phyloP scores from a whole-genome alignment of 2,329 filamentous ascomycete species.

The Rhynchosporium agropyri region DNA sequence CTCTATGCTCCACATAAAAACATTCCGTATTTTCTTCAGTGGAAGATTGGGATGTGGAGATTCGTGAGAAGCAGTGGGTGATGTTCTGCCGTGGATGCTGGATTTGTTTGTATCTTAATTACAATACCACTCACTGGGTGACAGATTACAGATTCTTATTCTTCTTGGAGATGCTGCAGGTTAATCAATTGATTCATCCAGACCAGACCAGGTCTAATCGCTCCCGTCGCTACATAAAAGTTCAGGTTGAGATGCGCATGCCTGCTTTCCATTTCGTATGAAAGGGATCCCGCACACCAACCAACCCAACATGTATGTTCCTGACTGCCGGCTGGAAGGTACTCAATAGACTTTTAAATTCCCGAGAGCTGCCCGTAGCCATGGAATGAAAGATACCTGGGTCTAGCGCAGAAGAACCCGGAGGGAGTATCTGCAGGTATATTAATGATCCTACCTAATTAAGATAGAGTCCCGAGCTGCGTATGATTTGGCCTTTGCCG shows the following conservation, averaged over 20 bases:
- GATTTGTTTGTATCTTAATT: background rate
- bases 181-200: too few relatives aligned
- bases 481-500: background rate
- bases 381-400: background rate
- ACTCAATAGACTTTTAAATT: background rate
- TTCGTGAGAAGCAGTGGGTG: background rate
- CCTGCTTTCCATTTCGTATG: too few relatives aligned
- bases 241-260: too few relatives aligned
- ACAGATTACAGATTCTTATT: too few relatives aligned
- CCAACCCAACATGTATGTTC: background rate
- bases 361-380: too few relatives aligned
- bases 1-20: slow-evolving; percentile 2
- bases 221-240: too few relatives aligned
- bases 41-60: background rate
- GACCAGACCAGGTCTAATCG: too few relatives aligned
- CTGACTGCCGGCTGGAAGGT: background rate
- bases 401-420: background rate
- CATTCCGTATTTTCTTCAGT: slow-evolving; percentile 1
- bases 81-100: background rate
- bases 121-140: background rate
- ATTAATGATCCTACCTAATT: background rate
- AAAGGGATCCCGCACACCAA: too few relatives aligned
- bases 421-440: background rate
- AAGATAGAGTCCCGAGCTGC: background rate
- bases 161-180: too few relatives aligned